phyloP scores from a whole-genome alignment of 2,329 filamentous ascomycete genomes.

The Curvularia eragrostidis region DNA sequence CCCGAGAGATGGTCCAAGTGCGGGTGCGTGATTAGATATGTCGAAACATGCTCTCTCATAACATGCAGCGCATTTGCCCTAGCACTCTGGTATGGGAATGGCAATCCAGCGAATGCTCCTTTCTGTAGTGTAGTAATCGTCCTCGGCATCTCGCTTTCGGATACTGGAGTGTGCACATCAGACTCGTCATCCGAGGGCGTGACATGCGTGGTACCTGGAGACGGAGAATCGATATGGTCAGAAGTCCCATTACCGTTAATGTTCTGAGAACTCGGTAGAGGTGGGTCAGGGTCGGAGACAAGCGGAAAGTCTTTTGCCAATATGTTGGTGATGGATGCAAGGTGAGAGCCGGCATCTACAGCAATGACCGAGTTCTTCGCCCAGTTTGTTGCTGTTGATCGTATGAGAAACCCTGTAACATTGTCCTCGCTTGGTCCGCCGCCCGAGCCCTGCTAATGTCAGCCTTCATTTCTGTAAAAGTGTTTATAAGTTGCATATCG shows the following conservation, averaged over 20 bases:
- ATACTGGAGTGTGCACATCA: slow-evolving; percentile 33
- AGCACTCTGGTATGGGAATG: slow-evolving; percentile 70
- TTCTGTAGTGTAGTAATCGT: slow-evolving; percentile 63
- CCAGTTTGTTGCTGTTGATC: slow-evolving; percentile 81
- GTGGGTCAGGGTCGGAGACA: slow-evolving; percentile 37
- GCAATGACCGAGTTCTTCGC: slow-evolving; percentile 81
- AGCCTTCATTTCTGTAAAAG: slow-evolving; percentile 10
- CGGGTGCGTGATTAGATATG: slow-evolving; percentile 94
- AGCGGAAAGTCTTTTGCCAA: slow-evolving; percentile 65
- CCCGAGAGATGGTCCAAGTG: slow-evolving; percentile 94
- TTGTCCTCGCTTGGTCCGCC: slow-evolving; percentile 91
- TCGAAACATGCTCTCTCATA: slow-evolving; percentile 79
- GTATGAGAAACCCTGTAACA: slow-evolving; percentile 86
- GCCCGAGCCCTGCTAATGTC: slow-evolving; percentile 73
- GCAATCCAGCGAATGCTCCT: slow-evolving; percentile 82
- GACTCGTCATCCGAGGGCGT: slow-evolving; percentile 41
- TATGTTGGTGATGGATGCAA: slow-evolving; percentile 82
- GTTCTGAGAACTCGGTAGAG: slow-evolving; percentile 23
- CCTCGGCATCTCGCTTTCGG: slow-evolving; percentile 32
- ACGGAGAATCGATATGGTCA: slow-evolving; percentile 30
- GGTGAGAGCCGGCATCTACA: slow-evolving; percentile 91
- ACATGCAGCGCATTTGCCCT: slow-evolving; percentile 83
- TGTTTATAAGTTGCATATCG: background rate
- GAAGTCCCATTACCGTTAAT: slow-evolving; percentile 24
- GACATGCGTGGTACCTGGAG: slow-evolving; percentile 33